Base-by-base conservation (phyloP, 176 grass and related monocot species). In the Alloteropsis semialata region DNA sequence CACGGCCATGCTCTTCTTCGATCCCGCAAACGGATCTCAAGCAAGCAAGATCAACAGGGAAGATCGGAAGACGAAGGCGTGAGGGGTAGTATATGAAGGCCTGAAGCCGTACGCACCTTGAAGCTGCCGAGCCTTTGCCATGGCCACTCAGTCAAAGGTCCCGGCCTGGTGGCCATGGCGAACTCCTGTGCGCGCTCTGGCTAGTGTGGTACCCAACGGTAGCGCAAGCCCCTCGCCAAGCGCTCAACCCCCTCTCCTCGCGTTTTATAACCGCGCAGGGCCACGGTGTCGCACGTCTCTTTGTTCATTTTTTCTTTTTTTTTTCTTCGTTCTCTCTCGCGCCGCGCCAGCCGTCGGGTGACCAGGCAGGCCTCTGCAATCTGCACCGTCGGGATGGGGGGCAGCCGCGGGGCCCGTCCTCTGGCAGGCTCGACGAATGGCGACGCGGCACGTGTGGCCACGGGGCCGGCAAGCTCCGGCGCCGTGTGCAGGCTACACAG, bases 81-180 rank as follows among this genome's bases (percentile, higher is more conserved):
- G 17, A 36, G 62, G 14, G 19, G 60, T 30, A 29, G 34, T 36
- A 36, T 36, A 5, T 36, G 34, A 36, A 36, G 34, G 5, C n/a
- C n/a, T 3, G 34, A 43, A 17, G 22, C 16, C 28, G 30, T 4
- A 32, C 33, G 61, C 75, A 97, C 95, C 95, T 97, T 97, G 88
- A 97, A 97, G 77, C 81, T 91, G 37, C 95, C 95, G 11, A 94
- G 88, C 74, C 86, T 81, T 0, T 89, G 69, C 95, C 95, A 97
- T 78, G 95, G 95, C 95, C 95, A 97, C 65, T 92, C 92, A 7
- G 95, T 97, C 83, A 97, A 83, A 70, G 89, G 86, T 0, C 95
- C 95, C 7, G 95, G 95, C 77, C 87, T 92, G 16, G 83, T 87
- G 65, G 95, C 95, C 95, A 97, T 97, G 61, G 54, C 80, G 49